phyloP scores from a whole-genome alignment of 2,329 filamentous ascomycete species.

The Nakataea oryzae region DNA sequence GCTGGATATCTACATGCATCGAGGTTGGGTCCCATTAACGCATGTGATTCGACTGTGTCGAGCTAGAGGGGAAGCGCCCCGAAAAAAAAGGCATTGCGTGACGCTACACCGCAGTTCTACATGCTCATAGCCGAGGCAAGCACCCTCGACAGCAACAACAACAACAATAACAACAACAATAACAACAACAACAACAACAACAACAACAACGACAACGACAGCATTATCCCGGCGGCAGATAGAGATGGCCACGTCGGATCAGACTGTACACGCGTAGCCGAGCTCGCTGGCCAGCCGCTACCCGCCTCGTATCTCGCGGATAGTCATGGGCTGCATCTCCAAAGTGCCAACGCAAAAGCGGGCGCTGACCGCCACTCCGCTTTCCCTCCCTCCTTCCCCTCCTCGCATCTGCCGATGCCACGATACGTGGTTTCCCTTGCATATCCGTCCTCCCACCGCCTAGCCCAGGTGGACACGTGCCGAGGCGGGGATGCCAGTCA shows the following conservation, averaged over 20 bases:
- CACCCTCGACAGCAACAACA: neutral
- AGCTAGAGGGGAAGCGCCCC: neutral
- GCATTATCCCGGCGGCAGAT: too few relatives aligned
- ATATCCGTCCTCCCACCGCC: neutral
- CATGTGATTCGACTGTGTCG: neutral
- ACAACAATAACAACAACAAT: too few relatives aligned
- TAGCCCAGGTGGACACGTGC: neutral
- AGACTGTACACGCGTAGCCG: neutral
- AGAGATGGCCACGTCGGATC: neutral
- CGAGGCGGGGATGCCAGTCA: neutral
- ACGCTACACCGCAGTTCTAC: neutral
- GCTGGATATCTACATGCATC: neutral
- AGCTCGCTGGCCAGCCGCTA: too few relatives aligned
- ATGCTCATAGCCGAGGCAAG: neutral
- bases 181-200: too few relatives aligned
- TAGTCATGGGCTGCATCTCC: neutral
- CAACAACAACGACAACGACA: too few relatives aligned
- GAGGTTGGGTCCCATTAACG: neutral
- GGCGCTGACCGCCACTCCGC: neutral
- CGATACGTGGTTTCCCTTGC: neutral
- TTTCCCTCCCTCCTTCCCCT: too few relatives aligned
- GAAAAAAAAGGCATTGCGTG: neutral
- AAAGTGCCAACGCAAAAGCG: neutral
- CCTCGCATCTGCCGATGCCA: neutral
- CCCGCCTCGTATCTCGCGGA: neutral